A percentile compares a stretch with the other conserved stretches of the same genome.
These are phyloP conservation scores for Chaetomiaceae sp. DNA, from an alignment of 2,329 filamentous ascomycete species.

Conservation along the genomic window DNA sequence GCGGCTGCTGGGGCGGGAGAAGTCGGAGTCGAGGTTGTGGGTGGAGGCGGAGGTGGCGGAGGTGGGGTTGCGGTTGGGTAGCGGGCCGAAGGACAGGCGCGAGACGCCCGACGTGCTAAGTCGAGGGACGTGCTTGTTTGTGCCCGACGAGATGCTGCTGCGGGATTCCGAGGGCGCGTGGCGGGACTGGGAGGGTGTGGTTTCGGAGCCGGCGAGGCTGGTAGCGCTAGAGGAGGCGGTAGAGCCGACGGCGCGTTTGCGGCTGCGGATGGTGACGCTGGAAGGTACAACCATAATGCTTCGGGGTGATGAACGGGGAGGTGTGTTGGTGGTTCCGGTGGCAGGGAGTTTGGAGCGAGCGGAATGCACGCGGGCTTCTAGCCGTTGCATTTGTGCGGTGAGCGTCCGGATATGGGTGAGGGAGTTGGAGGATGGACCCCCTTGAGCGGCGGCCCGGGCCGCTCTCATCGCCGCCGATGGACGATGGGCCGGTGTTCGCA, in stretches of 20 bases:
- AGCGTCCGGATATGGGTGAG: constrained; percentile 89
- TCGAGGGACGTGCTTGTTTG: constrained; percentile 50
- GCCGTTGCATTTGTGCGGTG: constrained; percentile 93
- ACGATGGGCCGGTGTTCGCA: constrained; percentile 41
- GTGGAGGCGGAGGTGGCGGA: constrained; percentile 11
- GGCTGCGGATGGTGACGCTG: constrained; percentile 61
- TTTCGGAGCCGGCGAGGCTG: constrained; percentile 44
- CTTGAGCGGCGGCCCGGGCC: constrained; percentile 43
- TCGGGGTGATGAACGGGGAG: constrained; percentile 76
- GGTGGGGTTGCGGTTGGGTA: constrained; percentile 53
- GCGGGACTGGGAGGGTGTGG: constrained; percentile 43
- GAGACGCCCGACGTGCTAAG: constrained; percentile 60
- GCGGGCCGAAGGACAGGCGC: constrained; percentile 59
- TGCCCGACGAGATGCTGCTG: constrained; percentile 37
- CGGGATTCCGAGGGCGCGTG: constrained; percentile 27
- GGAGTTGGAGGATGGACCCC: constrained; percentile 60
- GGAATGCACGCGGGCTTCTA: constrained; percentile 89
- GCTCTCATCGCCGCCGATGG: constrained; percentile 14
- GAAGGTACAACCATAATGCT: constrained; percentile 45
- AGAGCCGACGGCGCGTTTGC: constrained; percentile 62
- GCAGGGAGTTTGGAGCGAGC: constrained; percentile 88
- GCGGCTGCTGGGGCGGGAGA: constrained; percentile 69
- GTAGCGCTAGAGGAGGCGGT: constrained; percentile 43
- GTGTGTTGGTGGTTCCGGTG: constrained; percentile 72
- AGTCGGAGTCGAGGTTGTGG: constrained; percentile 34